Evolutionary conservation across 805 yeast species (phyloP), one percentile per base, ranked within the genome.

Genomic region (Candida succiphila): DNA sequence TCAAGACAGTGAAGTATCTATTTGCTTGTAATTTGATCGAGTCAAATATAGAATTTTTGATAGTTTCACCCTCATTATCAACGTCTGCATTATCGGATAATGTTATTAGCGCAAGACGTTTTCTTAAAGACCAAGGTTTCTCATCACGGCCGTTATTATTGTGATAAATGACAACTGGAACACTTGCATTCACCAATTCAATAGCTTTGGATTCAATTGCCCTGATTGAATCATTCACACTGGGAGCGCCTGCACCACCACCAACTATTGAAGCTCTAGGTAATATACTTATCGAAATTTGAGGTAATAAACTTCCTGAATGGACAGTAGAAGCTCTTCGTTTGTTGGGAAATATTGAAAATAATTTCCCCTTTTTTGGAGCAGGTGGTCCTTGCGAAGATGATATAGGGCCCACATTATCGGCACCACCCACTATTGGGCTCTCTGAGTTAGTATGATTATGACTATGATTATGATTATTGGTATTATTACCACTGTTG

Each of bases 1-100:
- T 17, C 9, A 69, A 46, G 22, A 66, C 46, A 37, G 43, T 48
- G 27, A 61, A 37, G 42, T 69, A 69, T 40, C 65, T 69, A 15
- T 30, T 31, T 4, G 29, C 23, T 9, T 13, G 18, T 10, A 28
- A 17, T 8, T 13, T 19, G 5, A 28, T 19, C 8, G 24, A 18
- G 6, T 28, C 16, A 8, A 19, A 13, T 5, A 24, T 13, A 27
- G 5, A 27, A 13, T 17, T 16, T 7, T 26, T 26, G 12, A 24
- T 7, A 17, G 12, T 14, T 10, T 6, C 17, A 10, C 17, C 30
- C 20, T 18, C 30, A 10, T 5, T 6, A 10, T 12, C 23, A 19
- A 17, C n/a, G 18, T 14, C n/a, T 7, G 13, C 30, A 17, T 28
- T 28, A 7, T 16, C 16, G 15, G 32, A 18, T 6, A 41, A 34